Evolutionary conservation across 768 basidiomycete genomes (phyloP).

Genomic region (Calocybe cyanea): DNA sequence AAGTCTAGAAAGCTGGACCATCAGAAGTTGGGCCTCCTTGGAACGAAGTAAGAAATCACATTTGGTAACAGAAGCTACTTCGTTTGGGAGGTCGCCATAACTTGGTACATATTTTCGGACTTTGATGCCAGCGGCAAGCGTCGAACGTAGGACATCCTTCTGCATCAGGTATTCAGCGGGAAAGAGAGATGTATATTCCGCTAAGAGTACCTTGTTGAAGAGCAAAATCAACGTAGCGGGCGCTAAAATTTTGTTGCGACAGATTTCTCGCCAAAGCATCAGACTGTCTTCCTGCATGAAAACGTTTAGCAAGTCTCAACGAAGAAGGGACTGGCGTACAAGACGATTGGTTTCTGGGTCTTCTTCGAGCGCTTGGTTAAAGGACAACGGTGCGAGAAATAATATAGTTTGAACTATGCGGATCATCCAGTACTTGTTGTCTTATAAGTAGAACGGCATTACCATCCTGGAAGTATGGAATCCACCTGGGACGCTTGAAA

Average conservation of each 20-base stretch:
- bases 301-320: neutral
- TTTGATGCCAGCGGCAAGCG: slow-evolving; percentile 50
- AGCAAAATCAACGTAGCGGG: slow-evolving; percentile 68
- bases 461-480: slow-evolving; percentile 76
- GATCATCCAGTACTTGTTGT: neutral
- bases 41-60: slow-evolving; percentile 39
- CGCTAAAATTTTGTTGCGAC: slow-evolving; percentile 56
- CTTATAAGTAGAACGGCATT: slow-evolving; percentile 3
- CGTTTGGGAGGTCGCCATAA: slow-evolving; percentile 57
- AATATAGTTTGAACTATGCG: slow-evolving; percentile 67
- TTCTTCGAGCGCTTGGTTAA: slow-evolving; percentile 73
- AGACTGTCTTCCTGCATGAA: slow-evolving; percentile 65
- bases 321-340: slow-evolving; percentile 27
- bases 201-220: slow-evolving; percentile 58
- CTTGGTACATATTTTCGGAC: slow-evolving; percentile 61
- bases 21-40: neutral
- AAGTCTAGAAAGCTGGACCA: slow-evolving; percentile 46
- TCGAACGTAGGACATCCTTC: slow-evolving; percentile 54
- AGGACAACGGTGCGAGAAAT: slow-evolving; percentile 76
- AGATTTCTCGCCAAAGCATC: slow-evolving; percentile 66
- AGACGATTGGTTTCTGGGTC: slow-evolving; percentile 62
- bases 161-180: slow-evolving; percentile 9
- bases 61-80: slow-evolving; percentile 53
- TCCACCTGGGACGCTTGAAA: slow-evolving; percentile 59
- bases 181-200: neutral